Evolutionary conservation across 176 grass and related monocot species (phyloP).

Genomic region (Puccinellia tenuiflora): DNA sequence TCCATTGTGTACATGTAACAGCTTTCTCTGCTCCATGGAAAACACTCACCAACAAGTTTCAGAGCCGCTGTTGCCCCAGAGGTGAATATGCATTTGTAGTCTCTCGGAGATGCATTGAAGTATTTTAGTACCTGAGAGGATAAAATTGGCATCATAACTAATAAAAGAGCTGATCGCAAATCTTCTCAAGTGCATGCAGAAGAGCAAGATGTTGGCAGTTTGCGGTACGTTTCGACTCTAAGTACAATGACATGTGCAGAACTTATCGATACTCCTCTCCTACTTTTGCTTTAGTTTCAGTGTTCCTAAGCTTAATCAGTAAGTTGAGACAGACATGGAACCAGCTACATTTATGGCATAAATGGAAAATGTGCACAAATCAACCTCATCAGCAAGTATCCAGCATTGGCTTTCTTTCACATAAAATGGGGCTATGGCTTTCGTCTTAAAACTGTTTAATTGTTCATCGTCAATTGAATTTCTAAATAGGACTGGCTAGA

Average conservation of each 20-base stretch:
- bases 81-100: conserved; percentile 96
- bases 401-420: not conserved
- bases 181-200: not conserved
- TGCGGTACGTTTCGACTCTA: not conserved
- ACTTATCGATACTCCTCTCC: not conserved
- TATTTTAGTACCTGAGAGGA: conserved; percentile 76
- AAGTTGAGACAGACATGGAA: not conserved
- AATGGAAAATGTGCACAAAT: not conserved
- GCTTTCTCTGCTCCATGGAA: conserved; percentile 92
- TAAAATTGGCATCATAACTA: conserved; percentile 26
- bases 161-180: conserved; percentile 16
- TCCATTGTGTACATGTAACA: conserved; percentile 86
- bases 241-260: not conserved
- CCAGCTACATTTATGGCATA: not conserved
- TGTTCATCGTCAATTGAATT: not conserved
- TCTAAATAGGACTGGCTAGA: not conserved
- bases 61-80: conserved; percentile 86
- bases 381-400: not conserved
- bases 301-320: not conserved
- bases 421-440: not conserved
- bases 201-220: not conserved
- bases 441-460: not conserved
- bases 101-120: conserved; percentile 81
- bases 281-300: not conserved
- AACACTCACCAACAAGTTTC: conserved; percentile 90